Evolutionary conservation across 2,329 filamentous ascomycete genomes (phyloP), one percentile per base, ranked within the genome.

Genomic region (Ceratocystis cacaofunesta): DNA sequence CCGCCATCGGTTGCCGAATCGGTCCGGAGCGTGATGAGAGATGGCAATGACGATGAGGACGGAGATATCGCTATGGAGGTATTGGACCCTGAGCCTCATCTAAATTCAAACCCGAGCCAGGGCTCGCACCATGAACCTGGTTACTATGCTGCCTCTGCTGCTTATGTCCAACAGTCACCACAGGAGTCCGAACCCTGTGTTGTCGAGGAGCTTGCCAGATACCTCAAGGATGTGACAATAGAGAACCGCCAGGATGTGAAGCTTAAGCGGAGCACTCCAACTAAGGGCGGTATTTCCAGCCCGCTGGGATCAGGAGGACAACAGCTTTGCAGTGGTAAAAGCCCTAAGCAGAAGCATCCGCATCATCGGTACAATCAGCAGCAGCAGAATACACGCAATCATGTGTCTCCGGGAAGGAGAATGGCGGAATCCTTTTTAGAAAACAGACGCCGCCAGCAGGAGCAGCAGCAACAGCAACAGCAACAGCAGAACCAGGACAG

Each of bases 361-460:
- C 36, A 46, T 8, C 8, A 52, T 12, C 48, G 48, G 3, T 25
- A 50, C n/a, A 19, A 8, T n/a, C 48, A n/a, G 43, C 36, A 58
- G 8, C 41, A 52, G 12, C 65, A 61, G 28, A 52, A 48, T 15
- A 15, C 43, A 7, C 25, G 64, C 8, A 61, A 62, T 22, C 63
- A 63, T 8, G 64, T 67, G 46, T 67, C 66, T 4, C 66, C 66
- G 1, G 66, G 63, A 30, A 48, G 66, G 12, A 50, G 36, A 43
- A 67, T 67, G 66, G 66, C 66, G 5, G 66, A 65, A 43, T 65
- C 63, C 1, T 67, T 67, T 63, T 44, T 67, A 48, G 63, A 67
- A 28, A 67, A 65, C 44, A 41, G 66, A 60, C 48, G 66, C 30
- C 63, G 52, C 2, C 63, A 60, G 41, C 36, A 19, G 36, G n/a